Base-by-base conservation (phyloP, 2,329 filamentous ascomycete species). In the Daldinia sp. region DNA sequence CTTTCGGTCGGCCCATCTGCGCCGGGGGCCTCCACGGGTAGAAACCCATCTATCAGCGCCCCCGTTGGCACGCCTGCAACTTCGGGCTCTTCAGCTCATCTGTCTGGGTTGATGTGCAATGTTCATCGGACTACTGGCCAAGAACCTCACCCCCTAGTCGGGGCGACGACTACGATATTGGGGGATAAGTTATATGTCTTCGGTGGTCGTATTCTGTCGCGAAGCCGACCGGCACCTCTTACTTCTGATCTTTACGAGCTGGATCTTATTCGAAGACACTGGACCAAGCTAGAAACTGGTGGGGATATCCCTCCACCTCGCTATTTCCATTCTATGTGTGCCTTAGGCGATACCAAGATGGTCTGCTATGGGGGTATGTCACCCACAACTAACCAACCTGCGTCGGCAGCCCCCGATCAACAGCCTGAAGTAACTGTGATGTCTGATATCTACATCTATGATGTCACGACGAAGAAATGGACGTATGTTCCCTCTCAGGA, bases 281-380 rank as follows among this genome's bases (percentile, higher is more conserved):
- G 95, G 95, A 93, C 90, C 10, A 97, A 94, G 75, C 77, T 98
- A 21, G 92, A 96, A 54, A 89, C 92, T 0, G 85, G 82, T 25
- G 95, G 95, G 43, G 93, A 98, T 71, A 81, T 96, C 34, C 95
- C 95, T 1, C 91, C 93, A 1, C 93, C 95, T 7, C 87, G 95
- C 64, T 99, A 99, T 76, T 99, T 99, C 69, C 95, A 99, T 80
- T 98, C 93, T 67, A 91, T 98, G 76, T 99, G 95, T 76, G 86
- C 92, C 1, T 80, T 99, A 1, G 95, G 95, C 19, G 95, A 98
- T 75, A 94, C 93, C 2, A 99, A 98, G 77, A 84, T 99, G 76
- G 94, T 99, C 3, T 98, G 94, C 78, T 99, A 98, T 77, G 95
- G 95, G 60, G 95, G 95, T 70, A 99, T 99, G 95, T 97, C 94